Conservation (phyloP, 495 filamentous ascomycete species). For the Lasiosphaeriaceae sp. region DNA sequence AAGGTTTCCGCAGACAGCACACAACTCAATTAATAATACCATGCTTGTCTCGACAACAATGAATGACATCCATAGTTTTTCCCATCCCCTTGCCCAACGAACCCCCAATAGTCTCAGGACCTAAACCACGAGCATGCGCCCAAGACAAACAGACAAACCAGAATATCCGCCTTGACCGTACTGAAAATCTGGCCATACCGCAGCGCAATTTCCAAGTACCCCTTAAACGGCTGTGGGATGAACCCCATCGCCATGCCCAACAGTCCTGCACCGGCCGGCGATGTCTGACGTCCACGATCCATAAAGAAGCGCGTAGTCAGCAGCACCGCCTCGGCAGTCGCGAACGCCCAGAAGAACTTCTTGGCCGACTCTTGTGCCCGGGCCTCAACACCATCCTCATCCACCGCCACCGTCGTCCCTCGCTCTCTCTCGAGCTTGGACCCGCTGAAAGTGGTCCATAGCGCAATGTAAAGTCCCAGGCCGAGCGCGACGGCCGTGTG, state of each 20-base stretch:
- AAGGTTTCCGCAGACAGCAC: too few species aligned
- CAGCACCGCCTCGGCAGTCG: conserved; percentile 73
- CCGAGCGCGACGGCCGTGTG: conserved; percentile 70
- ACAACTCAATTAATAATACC: too few species aligned
- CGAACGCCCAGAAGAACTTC: conserved; percentile 68
- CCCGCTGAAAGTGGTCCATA: conserved; percentile 62
- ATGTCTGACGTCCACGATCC: conserved; percentile 40
- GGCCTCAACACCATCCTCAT: conserved; percentile 17
- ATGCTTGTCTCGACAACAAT: too few species aligned
- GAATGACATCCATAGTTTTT: too few species aligned
- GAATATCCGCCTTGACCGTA: conserved; percentile 59
- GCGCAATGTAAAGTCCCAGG: conserved; percentile 66
- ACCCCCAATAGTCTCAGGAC: conserved; percentile 6
- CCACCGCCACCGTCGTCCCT: conserved; percentile 8
- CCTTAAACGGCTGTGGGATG: conserved; percentile 53
- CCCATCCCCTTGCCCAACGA: too few species aligned
- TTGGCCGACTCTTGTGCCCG: conserved; percentile 11
- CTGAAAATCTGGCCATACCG: conserved; percentile 67
- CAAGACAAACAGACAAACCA: conserved; percentile 73
- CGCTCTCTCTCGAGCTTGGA: conserved; percentile 37
- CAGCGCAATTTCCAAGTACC: conserved; percentile 55
- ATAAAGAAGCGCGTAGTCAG: conserved; percentile 63
- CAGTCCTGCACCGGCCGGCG: conserved; percentile 47
- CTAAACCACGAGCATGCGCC: conserved; percentile 67
- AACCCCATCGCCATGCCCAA: conserved; percentile 58